These are phyloP conservation scores for Pichia occidentalis DNA, from an alignment of 805 yeast species.

Conservation along the genomic window DNA sequence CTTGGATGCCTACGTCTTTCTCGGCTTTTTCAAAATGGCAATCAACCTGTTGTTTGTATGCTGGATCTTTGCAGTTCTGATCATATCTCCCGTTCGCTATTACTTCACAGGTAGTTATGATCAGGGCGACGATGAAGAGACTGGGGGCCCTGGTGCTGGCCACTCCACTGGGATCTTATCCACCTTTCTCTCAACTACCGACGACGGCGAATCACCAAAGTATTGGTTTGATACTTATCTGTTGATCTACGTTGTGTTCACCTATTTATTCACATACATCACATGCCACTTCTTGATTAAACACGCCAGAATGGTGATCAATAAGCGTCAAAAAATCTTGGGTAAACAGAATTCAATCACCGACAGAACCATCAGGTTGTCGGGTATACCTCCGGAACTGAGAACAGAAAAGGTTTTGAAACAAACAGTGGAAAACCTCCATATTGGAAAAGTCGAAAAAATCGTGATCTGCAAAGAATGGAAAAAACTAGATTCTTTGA, in stretches of 20 bases:
- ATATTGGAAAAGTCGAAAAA: conserved; percentile 72
- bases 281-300: conserved; percentile 54
- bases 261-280: conserved; percentile 74
- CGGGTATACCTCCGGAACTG: conserved; percentile 82
- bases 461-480: conserved; percentile 84
- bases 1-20: conserved; percentile 85
- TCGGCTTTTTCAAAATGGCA: conserved; percentile 86
- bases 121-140: conserved; percentile 37
- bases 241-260: conserved; percentile 85
- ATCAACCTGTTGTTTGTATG: conserved; percentile 61
- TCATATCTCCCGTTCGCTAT: conserved; percentile 81
- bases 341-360: conserved; percentile 87
- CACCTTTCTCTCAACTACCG: background rate
- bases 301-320: conserved; percentile 68
- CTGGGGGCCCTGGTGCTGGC: too few relatives aligned
- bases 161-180: too few relatives aligned
- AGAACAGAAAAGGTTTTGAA: conserved; percentile 65
- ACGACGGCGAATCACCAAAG: conserved; percentile 31
- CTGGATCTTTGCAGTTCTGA: conserved; percentile 59
- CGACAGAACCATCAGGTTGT: conserved; percentile 79
- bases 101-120: conserved; percentile 78
- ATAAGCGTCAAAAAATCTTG: conserved; percentile 70
- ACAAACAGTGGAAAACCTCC: conserved; percentile 68
- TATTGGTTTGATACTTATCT: conserved; percentile 40
- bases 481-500: conserved; percentile 63